Base-by-base conservation (phyloP, 441 rosid genomes). In the Isatis lusitanica region DNA sequence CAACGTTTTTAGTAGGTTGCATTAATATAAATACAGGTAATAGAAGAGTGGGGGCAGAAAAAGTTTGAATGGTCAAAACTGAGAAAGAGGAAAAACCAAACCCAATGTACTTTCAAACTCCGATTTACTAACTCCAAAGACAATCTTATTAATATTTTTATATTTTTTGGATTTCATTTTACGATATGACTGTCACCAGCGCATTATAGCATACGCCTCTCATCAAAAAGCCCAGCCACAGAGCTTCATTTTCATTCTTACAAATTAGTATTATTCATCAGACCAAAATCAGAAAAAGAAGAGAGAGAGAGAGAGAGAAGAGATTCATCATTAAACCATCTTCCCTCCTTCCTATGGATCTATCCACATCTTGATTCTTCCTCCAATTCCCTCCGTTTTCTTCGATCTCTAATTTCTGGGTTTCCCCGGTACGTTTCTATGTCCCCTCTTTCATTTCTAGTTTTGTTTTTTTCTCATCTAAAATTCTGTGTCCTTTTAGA, bases 51-150 rank as follows among this genome's bases (percentile, higher is more conserved):
- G 35, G 53, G 48, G n/a, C 38, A 47, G 50, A 66, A 73, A 36
- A 9, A 61, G 78, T 73, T 78, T 78, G 81, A 74, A 74, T 78
- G 78, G 75, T 78, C 81, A 73, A 78, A 78, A 78, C 59, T 17
- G 6, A 73, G 67, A 77, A 73, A 68, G 64, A 52, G 63, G 46
- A 55, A 61, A 77, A 73, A 78, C 74, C 43, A 56, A 77, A 72
- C 44, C 78, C 81, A 63, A 78, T 62, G 74, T 73, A 73, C 71
- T 67, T 78, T 73, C 55, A 67, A 73, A 77, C 67, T 76, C 70
- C 43, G 21, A 70, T 60, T 74, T 68, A 74, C 81, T 63, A 68
- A 73, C 75, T 74, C 74, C 71, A 17, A 67, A 73, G 67, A 55
- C 71, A 28, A 30, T 76, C 67, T 35, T 35, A 8, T 60, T 68